phyloP scores from a whole-genome alignment of 805 yeast genomes.

The Candida sanyiensis region DNA sequence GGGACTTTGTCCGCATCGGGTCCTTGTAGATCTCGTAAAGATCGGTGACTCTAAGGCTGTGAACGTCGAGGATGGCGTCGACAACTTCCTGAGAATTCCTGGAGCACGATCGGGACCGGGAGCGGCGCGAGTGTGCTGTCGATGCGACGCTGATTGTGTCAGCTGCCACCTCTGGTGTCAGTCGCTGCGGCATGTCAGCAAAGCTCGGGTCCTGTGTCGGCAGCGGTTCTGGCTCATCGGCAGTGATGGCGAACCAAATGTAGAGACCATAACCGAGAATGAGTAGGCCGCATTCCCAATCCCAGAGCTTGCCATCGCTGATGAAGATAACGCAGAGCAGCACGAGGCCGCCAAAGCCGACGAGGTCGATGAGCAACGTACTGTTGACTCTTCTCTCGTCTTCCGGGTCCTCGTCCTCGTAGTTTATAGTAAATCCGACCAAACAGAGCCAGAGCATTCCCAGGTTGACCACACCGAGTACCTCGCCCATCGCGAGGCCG shows the following conservation, averaged over 20 bases:
- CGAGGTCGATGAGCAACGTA: conserved; percentile 53
- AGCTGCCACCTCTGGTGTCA: not conserved
- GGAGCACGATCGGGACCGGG: conserved; percentile 1
- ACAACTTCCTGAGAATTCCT: conserved; percentile 4
- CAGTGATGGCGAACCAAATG: conserved; percentile 30
- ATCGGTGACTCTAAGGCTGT: conserved; percentile 1
- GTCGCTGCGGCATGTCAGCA: no score
- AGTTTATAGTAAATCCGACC: not conserved
- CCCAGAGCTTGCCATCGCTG: conserved; percentile 47
- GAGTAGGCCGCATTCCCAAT: conserved; percentile 54
- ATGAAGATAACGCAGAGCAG: conserved; percentile 46
- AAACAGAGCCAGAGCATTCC: conserved; percentile 3
- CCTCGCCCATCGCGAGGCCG: conserved; percentile 80
- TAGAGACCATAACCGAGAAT: conserved; percentile 51
- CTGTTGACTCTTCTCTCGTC: conserved; percentile 35
- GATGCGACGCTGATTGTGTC: not conserved
- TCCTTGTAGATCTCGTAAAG: conserved; percentile 4
- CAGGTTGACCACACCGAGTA: conserved; percentile 48
- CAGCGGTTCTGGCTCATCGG: not conserved
- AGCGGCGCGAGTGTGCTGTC: not conserved
- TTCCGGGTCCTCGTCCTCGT: not conserved
- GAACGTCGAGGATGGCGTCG: conserved; percentile 1
- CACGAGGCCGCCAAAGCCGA: conserved; percentile 49
- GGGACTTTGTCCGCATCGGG: not conserved
- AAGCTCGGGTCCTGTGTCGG: not conserved